Conservation (phyloP, 768 basidiomycete genomes). For the Stropharia rugosoannulata region DNA sequence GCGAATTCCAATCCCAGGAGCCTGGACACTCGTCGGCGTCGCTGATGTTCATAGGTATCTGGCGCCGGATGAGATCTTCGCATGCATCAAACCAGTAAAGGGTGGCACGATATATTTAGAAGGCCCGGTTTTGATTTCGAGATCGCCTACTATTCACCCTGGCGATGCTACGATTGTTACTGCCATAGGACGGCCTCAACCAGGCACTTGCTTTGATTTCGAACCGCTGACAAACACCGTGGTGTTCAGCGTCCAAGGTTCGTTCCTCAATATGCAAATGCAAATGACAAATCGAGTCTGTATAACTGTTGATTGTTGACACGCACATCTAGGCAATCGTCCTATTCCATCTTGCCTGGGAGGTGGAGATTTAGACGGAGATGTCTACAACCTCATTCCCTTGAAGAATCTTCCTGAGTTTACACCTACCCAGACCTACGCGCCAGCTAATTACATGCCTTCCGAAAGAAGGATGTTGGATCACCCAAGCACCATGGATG, state of each 20-base stretch:
- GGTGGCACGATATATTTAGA: conserved; percentile 43
- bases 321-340: conserved; percentile 41
- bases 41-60: conserved; percentile 63
- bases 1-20: conserved; percentile 62
- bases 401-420: conserved; percentile 37
- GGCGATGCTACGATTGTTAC: conserved; percentile 61
- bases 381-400: conserved; percentile 54
- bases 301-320: background rate
- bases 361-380: conserved; percentile 72
- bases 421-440: conserved; percentile 14
- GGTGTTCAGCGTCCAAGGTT: conserved; percentile 63
- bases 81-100: conserved; percentile 46
- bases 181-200: conserved; percentile 61
- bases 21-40: conserved; percentile 71
- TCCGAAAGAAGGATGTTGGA: conserved; percentile 44
- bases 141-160: conserved; percentile 70
- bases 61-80: conserved; percentile 57
- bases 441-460: conserved; percentile 50
- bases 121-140: conserved; percentile 55
- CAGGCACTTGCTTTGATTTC: conserved; percentile 46
- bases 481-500: conserved; percentile 53
- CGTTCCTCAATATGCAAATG: background rate
- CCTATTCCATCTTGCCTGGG: conserved; percentile 64
- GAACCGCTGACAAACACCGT: conserved; percentile 59
- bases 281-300: too few species aligned